These are phyloP conservation scores for Botrytis fragariae DNA, from an alignment of 2,329 filamentous ascomycete genomes.

Conservation along the genomic window DNA sequence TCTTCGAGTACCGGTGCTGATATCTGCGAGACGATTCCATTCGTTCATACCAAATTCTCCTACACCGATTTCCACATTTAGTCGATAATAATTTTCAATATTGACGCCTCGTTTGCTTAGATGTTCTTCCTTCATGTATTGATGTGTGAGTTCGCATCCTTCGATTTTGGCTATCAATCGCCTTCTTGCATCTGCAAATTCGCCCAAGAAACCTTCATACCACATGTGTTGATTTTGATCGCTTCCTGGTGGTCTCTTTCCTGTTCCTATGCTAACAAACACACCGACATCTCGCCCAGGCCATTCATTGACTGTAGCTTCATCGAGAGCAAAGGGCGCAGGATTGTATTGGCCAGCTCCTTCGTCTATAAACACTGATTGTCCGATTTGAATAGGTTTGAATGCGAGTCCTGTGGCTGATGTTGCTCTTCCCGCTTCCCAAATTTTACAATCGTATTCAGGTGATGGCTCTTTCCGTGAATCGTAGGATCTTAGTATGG, in stretches of 20 bases:
- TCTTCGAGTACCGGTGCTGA: conserved; percentile 84
- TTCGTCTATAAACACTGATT: conserved; percentile 92
- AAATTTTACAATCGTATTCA: conserved; percentile 92
- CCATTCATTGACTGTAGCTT: conserved; percentile 91
- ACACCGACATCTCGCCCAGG: conserved; percentile 89
- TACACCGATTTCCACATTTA: conserved; percentile 96
- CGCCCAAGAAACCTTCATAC: conserved; percentile 92
- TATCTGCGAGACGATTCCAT: conserved; percentile 90
- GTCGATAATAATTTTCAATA: conserved; percentile 85
- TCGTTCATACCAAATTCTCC: conserved; percentile 99
- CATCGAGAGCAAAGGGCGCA: conserved; percentile 78
- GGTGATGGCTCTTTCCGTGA: conserved; percentile 87
- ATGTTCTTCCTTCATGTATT: conserved; percentile 78
- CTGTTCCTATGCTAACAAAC: conserved; percentile 92
- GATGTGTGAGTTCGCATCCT: conserved; percentile 87
- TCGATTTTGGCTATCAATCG: conserved; percentile 90
- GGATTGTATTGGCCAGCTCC: conserved; percentile 91
- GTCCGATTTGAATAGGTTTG: conserved; percentile 91
- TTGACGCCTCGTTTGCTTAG: conserved; percentile 76
- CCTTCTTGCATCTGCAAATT: conserved; percentile 85
- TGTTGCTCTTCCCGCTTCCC: conserved; percentile 95
- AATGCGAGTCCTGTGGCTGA: conserved; percentile 88
- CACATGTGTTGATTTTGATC: conserved; percentile 74
- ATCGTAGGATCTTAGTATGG: conserved; percentile 87
- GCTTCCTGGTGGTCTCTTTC: conserved; percentile 68